These are phyloP conservation scores for Coemansia sp. DNA, from an alignment of 192 early-diverging fungal species.

Conservation along the genomic window DNA sequence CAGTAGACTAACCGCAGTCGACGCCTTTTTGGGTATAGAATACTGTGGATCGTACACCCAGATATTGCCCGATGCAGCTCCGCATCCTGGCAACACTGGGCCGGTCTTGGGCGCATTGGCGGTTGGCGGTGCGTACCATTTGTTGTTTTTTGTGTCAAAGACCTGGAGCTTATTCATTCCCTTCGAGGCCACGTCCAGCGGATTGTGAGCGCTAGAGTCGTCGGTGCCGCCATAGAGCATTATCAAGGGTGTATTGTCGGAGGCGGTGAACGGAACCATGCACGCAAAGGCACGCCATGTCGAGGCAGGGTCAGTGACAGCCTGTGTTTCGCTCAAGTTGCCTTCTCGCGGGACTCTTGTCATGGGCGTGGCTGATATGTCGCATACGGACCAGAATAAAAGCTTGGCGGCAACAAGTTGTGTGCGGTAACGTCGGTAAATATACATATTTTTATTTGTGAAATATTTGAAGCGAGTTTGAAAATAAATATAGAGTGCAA, in stretches of 20 bases:
- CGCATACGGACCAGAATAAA: too few species aligned
- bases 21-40: conserved; percentile 4
- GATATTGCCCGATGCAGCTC: conserved; percentile 25
- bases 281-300: conserved; percentile 47
- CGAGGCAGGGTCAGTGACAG: conserved; percentile 23
- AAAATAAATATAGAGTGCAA: too few species aligned
- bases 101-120: conserved; percentile 32
- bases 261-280: conserved; percentile 43
- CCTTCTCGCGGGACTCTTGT: conserved; percentile 15
- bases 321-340: conserved; percentile 29
- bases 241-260: conserved; percentile 29
- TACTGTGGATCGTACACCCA: conserved; percentile 44
- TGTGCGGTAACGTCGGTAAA: too few species aligned
- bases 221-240: conserved; percentile 51
- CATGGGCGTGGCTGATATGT: too few species aligned
- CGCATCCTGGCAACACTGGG: conserved; percentile 45
- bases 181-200: conserved; percentile 20
- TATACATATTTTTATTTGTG: too few species aligned
- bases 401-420: too few species aligned
- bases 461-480: too few species aligned
- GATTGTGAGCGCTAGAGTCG: conserved; percentile 17
- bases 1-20: conserved; percentile 35
- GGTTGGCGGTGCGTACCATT: conserved; percentile 45
- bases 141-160: conserved; percentile 38
- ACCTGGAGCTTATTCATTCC: conserved; percentile 29